phyloP scores from a whole-genome alignment of 2,329 filamentous ascomycete species.

The Metarhizium guizhouense region DNA sequence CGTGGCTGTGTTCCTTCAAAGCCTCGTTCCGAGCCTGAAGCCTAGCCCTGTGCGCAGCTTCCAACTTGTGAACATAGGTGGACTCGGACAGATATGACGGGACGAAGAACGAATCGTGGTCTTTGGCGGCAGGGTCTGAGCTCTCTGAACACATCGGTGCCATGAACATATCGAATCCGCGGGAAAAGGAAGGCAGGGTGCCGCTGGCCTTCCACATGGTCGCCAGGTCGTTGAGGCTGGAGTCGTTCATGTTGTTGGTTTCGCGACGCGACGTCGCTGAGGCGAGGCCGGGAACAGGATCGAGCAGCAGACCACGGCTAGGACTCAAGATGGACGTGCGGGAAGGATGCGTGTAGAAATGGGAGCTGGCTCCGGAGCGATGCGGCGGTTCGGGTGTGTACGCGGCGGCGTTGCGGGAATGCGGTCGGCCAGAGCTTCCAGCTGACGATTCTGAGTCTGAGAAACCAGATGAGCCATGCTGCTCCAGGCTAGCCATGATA shows the following conservation, averaged over 20 bases:
- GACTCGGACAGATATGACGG: slow-evolving; percentile 78
- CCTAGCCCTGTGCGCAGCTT: slow-evolving; percentile 59
- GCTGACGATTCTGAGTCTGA: slow-evolving; percentile 15
- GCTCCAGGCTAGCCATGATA: slow-evolving; percentile 12
- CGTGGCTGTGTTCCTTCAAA: slow-evolving; percentile 1
- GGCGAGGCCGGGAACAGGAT: slow-evolving; percentile 5
- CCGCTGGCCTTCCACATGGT: slow-evolving; percentile 15
- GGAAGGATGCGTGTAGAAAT: slow-evolving; percentile 26
- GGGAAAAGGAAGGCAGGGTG: slow-evolving; percentile 37
- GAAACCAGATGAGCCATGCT: slow-evolving; percentile 16
- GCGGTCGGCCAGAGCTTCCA: slow-evolving; percentile 9
- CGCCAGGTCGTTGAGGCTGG: slow-evolving; percentile 19
- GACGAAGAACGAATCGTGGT: slow-evolving; percentile 55
- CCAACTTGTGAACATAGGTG: slow-evolving; percentile 67
- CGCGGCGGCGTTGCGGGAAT: slow-evolving; percentile 12
- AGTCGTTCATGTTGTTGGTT: slow-evolving; percentile 22
- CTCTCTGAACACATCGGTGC: slow-evolving; percentile 19
- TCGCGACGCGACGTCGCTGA: slow-evolving; percentile 3
- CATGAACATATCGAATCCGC: slow-evolving; percentile 43
- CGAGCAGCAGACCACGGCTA: slow-evolving; percentile 25
- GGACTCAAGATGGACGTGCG: slow-evolving; percentile 39
- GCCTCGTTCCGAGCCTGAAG: slow-evolving; percentile 33
- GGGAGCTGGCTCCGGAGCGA: slow-evolving; percentile 30
- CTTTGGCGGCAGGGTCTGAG: slow-evolving; percentile 12
- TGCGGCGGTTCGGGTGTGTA: slow-evolving; percentile 25